A percentile compares a stretch with the other conserved stretches of the same genome.
Evolutionary conservation across 116 monocot species (phyloP).

Genomic region (Phalaenopsis hybrid): DNA sequence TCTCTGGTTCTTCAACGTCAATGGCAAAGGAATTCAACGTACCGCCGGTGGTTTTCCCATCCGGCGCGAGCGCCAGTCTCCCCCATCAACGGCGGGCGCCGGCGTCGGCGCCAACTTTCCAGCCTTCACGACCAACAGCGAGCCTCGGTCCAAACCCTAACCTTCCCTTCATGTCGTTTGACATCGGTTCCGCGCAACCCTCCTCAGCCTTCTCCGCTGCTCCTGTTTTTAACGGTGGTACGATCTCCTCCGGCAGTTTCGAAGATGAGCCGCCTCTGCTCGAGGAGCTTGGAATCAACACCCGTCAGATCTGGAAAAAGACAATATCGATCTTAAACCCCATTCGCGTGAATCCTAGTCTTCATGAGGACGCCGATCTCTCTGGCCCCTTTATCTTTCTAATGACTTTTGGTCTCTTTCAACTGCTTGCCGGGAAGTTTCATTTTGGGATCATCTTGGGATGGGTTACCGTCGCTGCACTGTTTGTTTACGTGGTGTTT

Average conservation of each 20-base stretch:
- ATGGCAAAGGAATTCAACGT: conserved; percentile 77
- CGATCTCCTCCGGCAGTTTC: conserved; percentile 29
- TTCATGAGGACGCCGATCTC: conserved; percentile 72
- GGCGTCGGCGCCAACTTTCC: conserved; percentile 24
- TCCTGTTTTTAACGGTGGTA: conserved; percentile 17
- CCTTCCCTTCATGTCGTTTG: conserved; percentile 72
- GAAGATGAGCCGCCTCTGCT: conserved; percentile 77
- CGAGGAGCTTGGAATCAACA: conserved; percentile 88
- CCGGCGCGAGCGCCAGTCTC: conserved; percentile 11
- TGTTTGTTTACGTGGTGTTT: conserved; percentile 74
- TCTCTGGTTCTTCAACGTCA: neutral
- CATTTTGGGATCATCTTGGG: conserved; percentile 72
- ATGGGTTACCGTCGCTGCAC: conserved; percentile 58
- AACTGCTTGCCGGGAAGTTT: conserved; percentile 72
- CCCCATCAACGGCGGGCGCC: conserved; percentile 35
- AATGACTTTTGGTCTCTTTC: conserved; percentile 80
- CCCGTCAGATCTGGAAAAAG: conserved; percentile 88
- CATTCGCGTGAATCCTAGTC: conserved; percentile 33
- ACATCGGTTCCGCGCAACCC: conserved; percentile 39
- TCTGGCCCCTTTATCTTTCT: conserved; percentile 73
- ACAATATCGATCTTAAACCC: conserved; percentile 67
- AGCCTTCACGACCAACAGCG: conserved; percentile 15
- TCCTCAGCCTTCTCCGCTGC: conserved; percentile 50
- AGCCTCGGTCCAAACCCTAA: conserved; percentile 13
- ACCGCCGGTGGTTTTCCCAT: conserved; percentile 61